Evolutionary conservation across 2,329 filamentous ascomycete genomes (phyloP), one percentile per base, ranked within the genome.

Genomic region (Phoma sp.): DNA sequence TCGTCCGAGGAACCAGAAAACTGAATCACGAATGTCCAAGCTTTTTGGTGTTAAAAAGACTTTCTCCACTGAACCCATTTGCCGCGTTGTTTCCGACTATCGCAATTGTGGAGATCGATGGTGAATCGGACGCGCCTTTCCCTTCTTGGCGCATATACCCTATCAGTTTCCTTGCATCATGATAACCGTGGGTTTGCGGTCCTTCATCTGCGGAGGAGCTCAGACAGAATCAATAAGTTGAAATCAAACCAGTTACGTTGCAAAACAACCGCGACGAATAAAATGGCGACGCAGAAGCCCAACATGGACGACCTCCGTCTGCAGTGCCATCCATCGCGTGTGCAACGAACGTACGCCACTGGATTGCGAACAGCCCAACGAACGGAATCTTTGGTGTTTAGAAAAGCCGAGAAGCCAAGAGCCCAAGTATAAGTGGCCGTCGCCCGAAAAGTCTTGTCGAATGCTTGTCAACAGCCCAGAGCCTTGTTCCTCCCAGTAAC

Each of bases 71-170:
- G 26, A 21, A 17, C 23, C 7, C 23, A 37, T 17, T 17, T 23
- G 33, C 33, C 33, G 21, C 26, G 32, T 18, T 25, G 15, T 33
- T 51, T 39, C 33, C 45, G 40, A 39, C 40, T 52, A 52, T 52
- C 48, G 48, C 48, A 52, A 52, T 52, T 52, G 48, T 46, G 48
- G 48, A 45, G 48, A 34, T 42, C 40, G 17, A 52, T 52, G 48
- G 42, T 52, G 48, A 40, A 52, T 46, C 20, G 40, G 34, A 40
- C 48, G 40, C 26, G n/a, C 48, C 34, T 52, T 52, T n/a, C 42
- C 42, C 12, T 29, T 52, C 17, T 15, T 33, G 48, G 48, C 18
- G 25, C 30, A 14, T 34, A 23, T 29, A 40, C 23, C 42, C 34
- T 40, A 46, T 46, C 42, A 34, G 34, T 28, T 33, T 23, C 33